phyloP scores from a whole-genome alignment of 768 basidiomycete species.

The Pulveroboletus ravenelii region DNA sequence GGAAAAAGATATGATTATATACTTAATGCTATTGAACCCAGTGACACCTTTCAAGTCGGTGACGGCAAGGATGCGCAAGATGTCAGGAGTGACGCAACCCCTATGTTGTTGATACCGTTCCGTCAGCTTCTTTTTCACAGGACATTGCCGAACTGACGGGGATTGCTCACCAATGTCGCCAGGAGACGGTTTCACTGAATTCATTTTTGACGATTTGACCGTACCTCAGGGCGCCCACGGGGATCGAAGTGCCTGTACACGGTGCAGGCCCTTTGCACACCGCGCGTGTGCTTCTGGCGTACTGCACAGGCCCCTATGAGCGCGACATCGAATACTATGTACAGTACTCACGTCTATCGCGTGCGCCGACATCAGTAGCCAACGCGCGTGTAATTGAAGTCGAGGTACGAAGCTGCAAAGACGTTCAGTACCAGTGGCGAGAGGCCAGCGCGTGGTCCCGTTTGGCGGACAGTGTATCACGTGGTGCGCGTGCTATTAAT shows the following conservation, averaged over 20 bases:
- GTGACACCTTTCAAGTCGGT: conserved; percentile 38
- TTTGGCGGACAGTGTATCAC: conserved; percentile 22
- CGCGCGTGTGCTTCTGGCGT: conserved; percentile 64
- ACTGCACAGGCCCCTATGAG: conserved; percentile 40
- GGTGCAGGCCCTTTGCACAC: conserved; percentile 62
- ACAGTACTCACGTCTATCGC: conserved; percentile 30
- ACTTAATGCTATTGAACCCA: conserved; percentile 55
- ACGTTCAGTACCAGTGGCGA: background rate
- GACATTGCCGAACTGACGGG: conserved; percentile 3
- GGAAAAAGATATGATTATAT: conserved; percentile 9
- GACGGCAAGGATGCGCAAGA: conserved; percentile 47
- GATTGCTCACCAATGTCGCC: conserved; percentile 66
- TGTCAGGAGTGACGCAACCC: conserved; percentile 66
- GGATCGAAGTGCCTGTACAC: conserved; percentile 52
- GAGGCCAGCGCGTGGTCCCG: background rate
- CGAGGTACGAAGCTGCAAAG: background rate
- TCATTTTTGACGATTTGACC: conserved; percentile 43
- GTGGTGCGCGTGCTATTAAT: conserved; percentile 5
- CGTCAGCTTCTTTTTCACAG: conserved; percentile 15
- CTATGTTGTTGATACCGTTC: conserved; percentile 30
- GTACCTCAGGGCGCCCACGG: conserved; percentile 61
- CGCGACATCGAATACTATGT: background rate
- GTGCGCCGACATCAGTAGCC: conserved; percentile 17
- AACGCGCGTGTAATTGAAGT: background rate
- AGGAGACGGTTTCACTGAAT: conserved; percentile 62